Evolutionary conservation across 305 asterid species (phyloP), one percentile per base, ranked within the genome.

Genomic region (Fraxinus platypoda): DNA sequence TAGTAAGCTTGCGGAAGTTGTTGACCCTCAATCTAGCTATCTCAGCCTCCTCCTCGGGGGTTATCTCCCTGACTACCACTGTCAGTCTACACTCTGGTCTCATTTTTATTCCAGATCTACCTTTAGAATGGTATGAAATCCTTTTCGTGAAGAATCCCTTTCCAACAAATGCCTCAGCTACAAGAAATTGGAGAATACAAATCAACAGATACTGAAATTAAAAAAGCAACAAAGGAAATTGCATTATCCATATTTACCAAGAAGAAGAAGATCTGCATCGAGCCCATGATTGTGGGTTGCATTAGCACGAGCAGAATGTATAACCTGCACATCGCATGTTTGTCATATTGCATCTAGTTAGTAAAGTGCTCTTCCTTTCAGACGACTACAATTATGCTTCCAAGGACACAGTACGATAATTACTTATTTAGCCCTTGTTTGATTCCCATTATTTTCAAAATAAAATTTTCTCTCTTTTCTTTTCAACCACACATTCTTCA

Each of bases 121-220:
- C 94, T 82, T 84, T 93, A 8, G 90, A 94, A 76, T 95, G 99
- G 87, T 89, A 90, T 9, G 92, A 85, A 80, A 91, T 19, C 88
- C 95, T 89, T 85, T 94, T 95, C 90, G 86, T 87, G 78, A 78
- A 94, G 2, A 88, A 83, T 8, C 99, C 98, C 87, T 94, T 94
- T 28, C 98, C 98, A 52, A 94, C 90, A 89, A 89, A 95, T 80
- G 99, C 98, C 90, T 95, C 98, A n/a, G 98, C 99, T 95, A 78
- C 41, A 84, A 19, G 71, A 62, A 71, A 68, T 66, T 33, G 30
- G 35, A 25, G 28, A 64, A 11, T 15, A 21, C 41, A 81, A 74
- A 17, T 54, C 23, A 6, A 25, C 23, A 17, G 2, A 26, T 54
- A 19, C 23, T 54, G 66, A 54, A n/a, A 54, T 5, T 54, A 54